phyloP scores from a whole-genome alignment of 192 early-diverging fungal genomes.

The Podochytrium sp. region DNA sequence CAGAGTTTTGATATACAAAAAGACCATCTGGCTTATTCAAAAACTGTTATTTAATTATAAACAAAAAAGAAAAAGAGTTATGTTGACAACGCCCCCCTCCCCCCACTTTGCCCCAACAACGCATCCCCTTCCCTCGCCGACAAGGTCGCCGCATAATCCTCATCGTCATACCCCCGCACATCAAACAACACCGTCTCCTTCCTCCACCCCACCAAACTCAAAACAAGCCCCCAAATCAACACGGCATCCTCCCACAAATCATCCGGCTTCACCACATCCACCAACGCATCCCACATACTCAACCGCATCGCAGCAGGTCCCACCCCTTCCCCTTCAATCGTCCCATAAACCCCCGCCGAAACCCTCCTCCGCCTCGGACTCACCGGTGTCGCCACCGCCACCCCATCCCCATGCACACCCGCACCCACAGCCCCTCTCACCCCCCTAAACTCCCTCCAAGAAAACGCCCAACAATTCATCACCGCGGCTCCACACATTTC shows the following conservation, averaged over 20 bases:
- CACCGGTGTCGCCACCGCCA: not conserved
- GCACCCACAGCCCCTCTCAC: conserved; percentile 1
- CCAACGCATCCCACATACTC: conserved; percentile 7
- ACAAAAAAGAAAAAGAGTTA: no score
- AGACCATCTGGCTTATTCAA: no score
- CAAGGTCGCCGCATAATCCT: not conserved
- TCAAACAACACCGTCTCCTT: not conserved
- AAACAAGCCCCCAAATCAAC: not conserved
- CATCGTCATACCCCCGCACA: not conserved
- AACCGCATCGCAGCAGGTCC: not conserved
- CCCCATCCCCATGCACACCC: not conserved
- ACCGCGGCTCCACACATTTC: conserved; percentile 59
- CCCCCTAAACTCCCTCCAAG: conserved; percentile 25
- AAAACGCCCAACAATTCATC: conserved; percentile 52
- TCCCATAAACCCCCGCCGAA: not conserved
- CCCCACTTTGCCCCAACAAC: not conserved
- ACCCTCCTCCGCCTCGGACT: not conserved
- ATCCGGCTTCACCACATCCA: conserved; percentile 7
- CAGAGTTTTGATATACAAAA: no score
- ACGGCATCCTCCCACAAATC: conserved; percentile 18
- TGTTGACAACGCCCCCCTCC: no score
- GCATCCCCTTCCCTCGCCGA: not conserved
- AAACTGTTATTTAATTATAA: no score
- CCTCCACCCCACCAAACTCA: not conserved
- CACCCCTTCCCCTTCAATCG: not conserved